phyloP scores from a whole-genome alignment of 2,329 filamentous ascomycete species.

The Fusarium verticillioides region DNA sequence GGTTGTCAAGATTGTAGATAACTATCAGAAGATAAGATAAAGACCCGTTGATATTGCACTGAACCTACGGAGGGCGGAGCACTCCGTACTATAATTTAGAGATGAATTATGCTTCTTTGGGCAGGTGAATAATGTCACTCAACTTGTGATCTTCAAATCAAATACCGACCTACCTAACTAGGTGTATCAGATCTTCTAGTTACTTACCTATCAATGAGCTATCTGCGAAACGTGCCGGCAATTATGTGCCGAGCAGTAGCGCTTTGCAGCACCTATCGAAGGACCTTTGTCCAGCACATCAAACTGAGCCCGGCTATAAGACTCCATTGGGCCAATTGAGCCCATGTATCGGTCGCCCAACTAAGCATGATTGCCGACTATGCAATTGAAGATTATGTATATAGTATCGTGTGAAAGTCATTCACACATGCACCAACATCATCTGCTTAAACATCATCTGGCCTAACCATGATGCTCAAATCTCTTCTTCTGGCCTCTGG shows the following conservation, averaged over 20 bases:
- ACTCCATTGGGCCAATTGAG: not conserved
- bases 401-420: not conserved
- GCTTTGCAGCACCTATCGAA: not conserved
- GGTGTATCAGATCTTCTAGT: not conserved
- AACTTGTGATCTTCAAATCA: not conserved
- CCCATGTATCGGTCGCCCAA: not conserved
- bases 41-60: not conserved
- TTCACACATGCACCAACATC: rapidly evolving
- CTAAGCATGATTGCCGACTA: not conserved
- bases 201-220: not conserved
- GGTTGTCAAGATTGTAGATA: not conserved
- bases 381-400: not conserved
- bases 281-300: not conserved
- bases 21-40: not conserved
- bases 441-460: rapidly evolving
- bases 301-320: not conserved
- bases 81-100: not conserved
- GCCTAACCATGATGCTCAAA: not conserved
- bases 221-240: not conserved
- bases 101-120: not conserved
- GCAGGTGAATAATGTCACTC: not conserved
- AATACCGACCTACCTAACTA: not conserved
- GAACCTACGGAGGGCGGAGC: not conserved
- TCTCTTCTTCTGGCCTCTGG: not conserved
- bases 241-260: not conserved